Evolutionary conservation across 2,329 filamentous ascomycete genomes (phyloP).

Genomic region (Phialemoniopsis sp.): DNA sequence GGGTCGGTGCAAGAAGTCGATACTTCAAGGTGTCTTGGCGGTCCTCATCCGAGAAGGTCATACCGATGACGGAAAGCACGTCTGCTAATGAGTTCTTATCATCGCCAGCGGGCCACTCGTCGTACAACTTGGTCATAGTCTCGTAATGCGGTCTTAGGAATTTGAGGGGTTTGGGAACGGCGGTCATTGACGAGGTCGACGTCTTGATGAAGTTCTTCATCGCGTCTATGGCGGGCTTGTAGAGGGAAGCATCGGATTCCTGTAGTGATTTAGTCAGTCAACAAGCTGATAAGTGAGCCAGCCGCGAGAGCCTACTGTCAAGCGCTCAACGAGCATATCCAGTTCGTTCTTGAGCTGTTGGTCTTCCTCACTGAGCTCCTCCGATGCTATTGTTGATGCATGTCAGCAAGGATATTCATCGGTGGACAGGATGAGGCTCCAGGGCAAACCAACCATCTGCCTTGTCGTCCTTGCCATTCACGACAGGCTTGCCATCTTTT

Average conservation of each 20-base stretch:
- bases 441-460: conserved; percentile 35
- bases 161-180: conserved; percentile 96
- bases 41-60: conserved; percentile 98
- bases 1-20: conserved; percentile 80
- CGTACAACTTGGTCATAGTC: conserved; percentile 80
- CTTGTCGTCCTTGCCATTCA: conserved; percentile 71
- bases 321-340: conserved; percentile 93
- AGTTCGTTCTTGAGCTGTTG: conserved; percentile 97
- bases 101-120: conserved; percentile 78
- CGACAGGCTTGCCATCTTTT: conserved; percentile 65
- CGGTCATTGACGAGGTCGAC: conserved; percentile 98
- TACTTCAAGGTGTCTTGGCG: conserved; percentile 95
- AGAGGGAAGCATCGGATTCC: conserved; percentile 84
- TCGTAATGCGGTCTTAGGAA: conserved; percentile 97
- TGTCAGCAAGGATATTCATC: conserved; percentile 30
- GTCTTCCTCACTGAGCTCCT: conserved; percentile 96
- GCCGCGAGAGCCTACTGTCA: conserved; percentile 58
- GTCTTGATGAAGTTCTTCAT: conserved; percentile 99
- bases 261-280: conserved; percentile 30
- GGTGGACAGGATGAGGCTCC: neutral
- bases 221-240: conserved; percentile 87
- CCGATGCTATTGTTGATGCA: conserved; percentile 38
- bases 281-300: conserved; percentile 1
- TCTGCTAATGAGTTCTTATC: conserved; percentile 91
- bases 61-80: conserved; percentile 93